Conservation (phyloP, 2,329 filamentous ascomycete genomes). For the Thermothelomyces thermophilus region DNA sequence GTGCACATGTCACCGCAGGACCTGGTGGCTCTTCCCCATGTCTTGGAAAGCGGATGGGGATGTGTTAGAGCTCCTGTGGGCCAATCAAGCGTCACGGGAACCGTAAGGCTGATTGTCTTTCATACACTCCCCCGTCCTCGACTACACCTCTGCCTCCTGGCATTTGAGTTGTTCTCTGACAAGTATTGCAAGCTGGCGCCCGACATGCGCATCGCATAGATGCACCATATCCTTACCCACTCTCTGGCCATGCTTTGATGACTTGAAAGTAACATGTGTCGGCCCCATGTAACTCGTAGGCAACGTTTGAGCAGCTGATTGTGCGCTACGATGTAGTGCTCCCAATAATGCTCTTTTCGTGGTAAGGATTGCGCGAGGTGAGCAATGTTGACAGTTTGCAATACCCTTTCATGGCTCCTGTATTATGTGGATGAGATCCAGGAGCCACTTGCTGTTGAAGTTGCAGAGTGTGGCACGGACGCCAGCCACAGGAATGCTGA, state of each 20-base stretch:
- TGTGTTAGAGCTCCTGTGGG: conserved; percentile 1
- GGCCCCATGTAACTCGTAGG: no score
- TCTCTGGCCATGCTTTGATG: no score
- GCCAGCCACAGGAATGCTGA: neutral
- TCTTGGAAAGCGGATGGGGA: conserved; percentile 16
- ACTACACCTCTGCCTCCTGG: no score
- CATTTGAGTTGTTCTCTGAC: no score
- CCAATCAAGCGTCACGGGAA: conserved; percentile 19
- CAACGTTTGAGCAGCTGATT: no score
- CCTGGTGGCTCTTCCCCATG: conserved; percentile 19
- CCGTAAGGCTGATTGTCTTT: conserved; percentile 18
- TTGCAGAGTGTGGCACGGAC: neutral
- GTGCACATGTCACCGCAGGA: conserved; percentile 13
- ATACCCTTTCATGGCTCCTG: neutral
- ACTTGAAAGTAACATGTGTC: no score
- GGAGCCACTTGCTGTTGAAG: conserved; percentile 1
- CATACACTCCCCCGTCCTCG: no score
- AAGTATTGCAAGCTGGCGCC: no score
- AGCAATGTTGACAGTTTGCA: neutral
- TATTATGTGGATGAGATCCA: neutral
- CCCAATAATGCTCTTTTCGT: neutral
- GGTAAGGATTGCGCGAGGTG: neutral
- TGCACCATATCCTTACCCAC: no score
- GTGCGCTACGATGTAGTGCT: no score
- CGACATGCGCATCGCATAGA: no score